phyloP scores from a whole-genome alignment of 768 basidiomycete species.

The Psilocybe azurescens region DNA sequence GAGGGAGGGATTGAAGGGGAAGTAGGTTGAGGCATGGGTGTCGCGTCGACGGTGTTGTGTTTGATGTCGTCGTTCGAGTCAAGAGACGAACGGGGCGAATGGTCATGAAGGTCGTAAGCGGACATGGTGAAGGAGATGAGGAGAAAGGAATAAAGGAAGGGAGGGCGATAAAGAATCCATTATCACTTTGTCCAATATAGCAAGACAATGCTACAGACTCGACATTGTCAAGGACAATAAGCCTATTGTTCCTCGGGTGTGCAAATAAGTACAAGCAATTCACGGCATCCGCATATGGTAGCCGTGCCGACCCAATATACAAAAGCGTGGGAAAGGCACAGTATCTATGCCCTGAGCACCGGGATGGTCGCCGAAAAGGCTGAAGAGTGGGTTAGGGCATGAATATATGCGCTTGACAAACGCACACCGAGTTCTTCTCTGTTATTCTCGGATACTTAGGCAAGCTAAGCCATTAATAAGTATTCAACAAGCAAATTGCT shows the following conservation, averaged over 20 bases:
- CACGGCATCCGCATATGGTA: neutral
- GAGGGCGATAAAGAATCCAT: neutral
- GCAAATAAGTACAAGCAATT: neutral
- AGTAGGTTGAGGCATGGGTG: neutral
- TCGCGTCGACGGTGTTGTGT: neutral
- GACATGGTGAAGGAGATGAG: neutral
- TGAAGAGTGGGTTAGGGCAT: too few species aligned
- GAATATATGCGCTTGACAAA: too few species aligned
- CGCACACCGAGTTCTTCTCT: too few species aligned
- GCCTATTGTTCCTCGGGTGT: neutral
- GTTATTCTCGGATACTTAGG: too few species aligned
- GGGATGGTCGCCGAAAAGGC: too few species aligned
- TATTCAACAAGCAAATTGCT: too few species aligned
- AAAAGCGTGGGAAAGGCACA: too few species aligned
- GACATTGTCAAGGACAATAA: neutral
- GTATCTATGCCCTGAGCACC: too few species aligned
- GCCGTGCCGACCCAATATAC: neutral
- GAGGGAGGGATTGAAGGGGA: constrained; percentile 43
- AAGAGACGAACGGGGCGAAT: neutral
- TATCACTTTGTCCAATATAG: neutral
- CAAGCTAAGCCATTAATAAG: too few species aligned
- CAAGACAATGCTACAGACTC: neutral
- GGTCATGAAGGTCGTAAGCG: neutral
- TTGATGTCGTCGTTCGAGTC: neutral
- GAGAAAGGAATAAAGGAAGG: neutral